phyloP scores from a whole-genome alignment of 106 monocot species.

The Hemerocallis citrina region DNA sequence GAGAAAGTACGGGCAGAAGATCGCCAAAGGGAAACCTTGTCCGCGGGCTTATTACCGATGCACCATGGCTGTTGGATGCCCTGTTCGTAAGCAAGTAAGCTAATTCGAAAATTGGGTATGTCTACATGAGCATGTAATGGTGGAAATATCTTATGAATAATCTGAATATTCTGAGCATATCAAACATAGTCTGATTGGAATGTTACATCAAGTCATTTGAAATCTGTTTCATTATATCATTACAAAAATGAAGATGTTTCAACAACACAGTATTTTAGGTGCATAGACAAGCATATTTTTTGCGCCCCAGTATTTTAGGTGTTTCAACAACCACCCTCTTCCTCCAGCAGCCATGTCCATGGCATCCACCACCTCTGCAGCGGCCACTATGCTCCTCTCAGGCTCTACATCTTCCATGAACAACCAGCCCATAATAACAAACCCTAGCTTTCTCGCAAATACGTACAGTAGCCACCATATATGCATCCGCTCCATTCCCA shows the following conservation, averaged over 20 bases:
- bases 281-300: no score
- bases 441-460: neutral
- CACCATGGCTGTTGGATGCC: slow-evolving; percentile 68
- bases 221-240: no score
- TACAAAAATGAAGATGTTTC: no score
- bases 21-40: slow-evolving; percentile 76
- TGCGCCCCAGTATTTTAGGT: no score
- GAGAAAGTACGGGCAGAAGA: slow-evolving; percentile 85
- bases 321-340: slow-evolving; percentile 61
- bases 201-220: no score
- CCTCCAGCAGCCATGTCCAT: slow-evolving; percentile 57
- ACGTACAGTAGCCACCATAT: slow-evolving; percentile 8
- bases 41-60: slow-evolving; percentile 74
- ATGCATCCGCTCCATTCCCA: slow-evolving; percentile 8
- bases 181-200: no score
- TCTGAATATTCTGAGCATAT: no score
- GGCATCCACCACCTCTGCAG: slow-evolving; percentile 64
- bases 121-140: no score
- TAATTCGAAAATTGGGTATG: no score
- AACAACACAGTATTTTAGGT: no score
- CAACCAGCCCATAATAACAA: slow-evolving; percentile 18
- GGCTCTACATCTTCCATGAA: slow-evolving; percentile 33
- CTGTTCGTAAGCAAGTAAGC: slow-evolving; percentile 76
- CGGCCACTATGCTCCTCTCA: slow-evolving; percentile 56
- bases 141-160: no score